phyloP scores from a whole-genome alignment of 768 basidiomycete species.

The Tricholoma saponaceum region DNA sequence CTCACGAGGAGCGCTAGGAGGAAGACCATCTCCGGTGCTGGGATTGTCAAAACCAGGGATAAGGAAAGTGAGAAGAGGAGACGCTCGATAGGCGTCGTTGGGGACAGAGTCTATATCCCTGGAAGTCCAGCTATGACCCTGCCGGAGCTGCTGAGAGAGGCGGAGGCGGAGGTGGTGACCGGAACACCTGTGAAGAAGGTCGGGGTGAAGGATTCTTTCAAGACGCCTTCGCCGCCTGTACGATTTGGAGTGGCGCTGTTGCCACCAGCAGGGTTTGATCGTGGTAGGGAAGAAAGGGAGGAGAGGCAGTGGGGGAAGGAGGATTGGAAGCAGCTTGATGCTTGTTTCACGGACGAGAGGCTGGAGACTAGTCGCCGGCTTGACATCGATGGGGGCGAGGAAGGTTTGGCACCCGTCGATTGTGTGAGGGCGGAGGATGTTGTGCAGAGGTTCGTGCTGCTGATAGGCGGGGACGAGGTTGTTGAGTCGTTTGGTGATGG shows the following conservation, averaged over 20 bases:
- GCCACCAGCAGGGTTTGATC: neutral
- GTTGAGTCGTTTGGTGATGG: conserved; percentile 37
- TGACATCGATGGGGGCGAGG: conserved; percentile 9
- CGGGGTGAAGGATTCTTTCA: conserved; percentile 18
- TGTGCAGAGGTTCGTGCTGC: conserved; percentile 50
- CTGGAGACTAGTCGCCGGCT: conserved; percentile 37
- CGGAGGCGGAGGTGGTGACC: conserved; percentile 44
- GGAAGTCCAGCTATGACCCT: conserved; percentile 52
- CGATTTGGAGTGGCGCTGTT: neutral
- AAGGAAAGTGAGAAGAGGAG: conserved; percentile 12
- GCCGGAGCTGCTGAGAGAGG: conserved; percentile 54
- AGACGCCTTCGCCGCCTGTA: conserved; percentile 20
- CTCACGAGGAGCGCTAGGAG: conserved; percentile 20
- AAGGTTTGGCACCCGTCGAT: conserved; percentile 47
- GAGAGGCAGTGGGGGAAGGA: conserved; percentile 58
- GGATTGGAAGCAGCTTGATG: conserved; percentile 80
- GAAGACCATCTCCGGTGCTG: conserved; percentile 26
- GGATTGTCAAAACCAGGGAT: conserved; percentile 27
- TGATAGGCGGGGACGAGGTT: conserved; percentile 42
- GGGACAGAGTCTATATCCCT: conserved; percentile 51
- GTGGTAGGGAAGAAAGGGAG: neutral
- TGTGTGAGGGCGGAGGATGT: conserved; percentile 53
- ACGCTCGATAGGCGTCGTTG: conserved; percentile 39
- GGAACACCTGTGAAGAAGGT: conserved; percentile 13
- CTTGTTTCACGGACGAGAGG: conserved; percentile 72